These are phyloP conservation scores for Coemansia sp. DNA, from an alignment of 192 early-diverging fungal species.

Conservation along the genomic window DNA sequence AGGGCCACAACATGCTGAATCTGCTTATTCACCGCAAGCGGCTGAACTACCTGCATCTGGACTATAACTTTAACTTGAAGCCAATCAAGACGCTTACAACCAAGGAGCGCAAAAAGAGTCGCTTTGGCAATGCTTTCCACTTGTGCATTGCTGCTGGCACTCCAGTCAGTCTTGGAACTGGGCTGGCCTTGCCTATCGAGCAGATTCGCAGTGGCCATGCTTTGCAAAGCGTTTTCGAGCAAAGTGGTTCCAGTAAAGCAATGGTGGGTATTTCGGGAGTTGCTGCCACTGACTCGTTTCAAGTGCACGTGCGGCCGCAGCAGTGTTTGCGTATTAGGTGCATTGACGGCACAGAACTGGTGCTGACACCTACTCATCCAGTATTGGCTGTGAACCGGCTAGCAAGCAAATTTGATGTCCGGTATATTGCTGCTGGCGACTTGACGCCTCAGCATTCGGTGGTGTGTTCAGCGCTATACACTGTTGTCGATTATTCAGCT, in stretches of 20 bases:
- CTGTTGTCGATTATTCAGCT: conserved; percentile 19
- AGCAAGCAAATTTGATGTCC: conserved; percentile 15
- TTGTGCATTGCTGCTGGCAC: conserved; percentile 60
- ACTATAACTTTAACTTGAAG: conserved; percentile 99
- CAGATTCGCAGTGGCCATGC: conserved; percentile 17
- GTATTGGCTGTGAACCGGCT: conserved; percentile 31
- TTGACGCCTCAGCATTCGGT: conserved; percentile 31
- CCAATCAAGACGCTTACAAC: conserved; percentile 98
- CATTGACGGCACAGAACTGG: conserved; percentile 37
- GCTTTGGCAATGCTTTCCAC: conserved; percentile 98
- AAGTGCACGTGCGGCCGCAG: conserved; percentile 38
- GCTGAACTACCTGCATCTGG: conserved; percentile 95
- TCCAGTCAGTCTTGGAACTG: conserved; percentile 39
- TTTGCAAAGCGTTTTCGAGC: conserved; percentile 29
- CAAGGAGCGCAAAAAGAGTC: conserved; percentile 98
- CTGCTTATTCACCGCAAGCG: conserved; percentile 98
- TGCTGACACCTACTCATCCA: conserved; percentile 48
- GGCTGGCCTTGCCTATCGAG: conserved; percentile 49
- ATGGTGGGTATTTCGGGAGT: conserved; percentile 16
- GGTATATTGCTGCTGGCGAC: conserved; percentile 35
- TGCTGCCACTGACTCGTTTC: conserved; percentile 37
- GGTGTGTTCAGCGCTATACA: conserved; percentile 40
- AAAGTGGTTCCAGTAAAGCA: not conserved
- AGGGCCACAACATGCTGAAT: conserved; percentile 99
- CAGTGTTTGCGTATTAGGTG: conserved; percentile 34